Conservation (phyloP, 2,329 filamentous ascomycete species). For the Albophoma yamanashiensis region DNA sequence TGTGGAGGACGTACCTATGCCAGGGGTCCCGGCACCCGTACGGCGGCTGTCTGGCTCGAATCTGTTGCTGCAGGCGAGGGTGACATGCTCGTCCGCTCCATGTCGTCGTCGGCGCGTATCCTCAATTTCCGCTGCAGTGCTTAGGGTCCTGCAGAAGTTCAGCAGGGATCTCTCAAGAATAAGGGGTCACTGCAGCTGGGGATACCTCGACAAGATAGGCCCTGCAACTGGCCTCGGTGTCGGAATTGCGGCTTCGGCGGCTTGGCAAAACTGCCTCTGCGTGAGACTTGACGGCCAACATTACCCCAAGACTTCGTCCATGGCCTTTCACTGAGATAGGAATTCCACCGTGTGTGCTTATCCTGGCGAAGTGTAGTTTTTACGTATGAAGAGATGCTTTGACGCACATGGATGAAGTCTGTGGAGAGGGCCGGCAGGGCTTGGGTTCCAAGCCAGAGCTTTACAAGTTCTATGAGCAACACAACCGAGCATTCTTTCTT, state of each 20-base stretch:
- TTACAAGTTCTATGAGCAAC: neutral
- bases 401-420: neutral
- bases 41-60: neutral
- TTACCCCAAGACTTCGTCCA: neutral
- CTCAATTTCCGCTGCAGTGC: neutral
- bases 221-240: neutral
- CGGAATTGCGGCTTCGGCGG: neutral
- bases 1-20: neutral
- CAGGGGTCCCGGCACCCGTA: neutral
- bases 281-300: neutral
- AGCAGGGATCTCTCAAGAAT: neutral
- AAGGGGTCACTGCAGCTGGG: neutral
- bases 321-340: neutral
- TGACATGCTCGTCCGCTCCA: neutral
- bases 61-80: neutral
- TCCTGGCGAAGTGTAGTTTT: neutral
- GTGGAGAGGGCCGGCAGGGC: neutral
- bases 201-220: neutral
- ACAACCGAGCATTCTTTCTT: neutral
- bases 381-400: neutral
- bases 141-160: neutral
- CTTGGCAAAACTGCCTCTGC: neutral
- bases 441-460: neutral
- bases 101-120: neutral
- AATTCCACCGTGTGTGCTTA: neutral